Conservation (phyloP, 257 asterid genomes). For the Penstemon newberryi region DNA sequence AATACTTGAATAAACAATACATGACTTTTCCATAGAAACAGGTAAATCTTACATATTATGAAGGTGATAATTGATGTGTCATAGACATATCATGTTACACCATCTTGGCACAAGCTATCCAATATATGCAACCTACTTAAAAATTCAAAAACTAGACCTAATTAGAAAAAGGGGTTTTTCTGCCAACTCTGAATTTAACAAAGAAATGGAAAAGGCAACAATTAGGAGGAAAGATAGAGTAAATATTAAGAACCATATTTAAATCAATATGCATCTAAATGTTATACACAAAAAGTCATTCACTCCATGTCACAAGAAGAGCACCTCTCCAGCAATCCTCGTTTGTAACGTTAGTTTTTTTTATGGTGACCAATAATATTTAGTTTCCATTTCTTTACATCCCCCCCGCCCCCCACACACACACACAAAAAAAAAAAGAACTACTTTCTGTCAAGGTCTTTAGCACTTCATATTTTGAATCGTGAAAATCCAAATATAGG, state of each 20-base stretch:
- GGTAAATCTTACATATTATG: too few species aligned
- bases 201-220: background rate
- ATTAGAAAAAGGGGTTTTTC: constrained; percentile 4
- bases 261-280: background rate
- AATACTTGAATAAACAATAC: too few species aligned
- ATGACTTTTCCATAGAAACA: too few species aligned
- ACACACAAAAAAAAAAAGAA: too few species aligned
- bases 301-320: constrained; percentile 2
- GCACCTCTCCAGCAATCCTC: background rate
- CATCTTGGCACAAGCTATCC: background rate
- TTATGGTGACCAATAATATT: background rate
- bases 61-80: background rate
- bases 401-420: background rate
- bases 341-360: background rate
- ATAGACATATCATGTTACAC: background rate
- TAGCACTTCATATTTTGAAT: background rate
- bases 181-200: background rate
- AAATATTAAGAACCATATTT: background rate
- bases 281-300: background rate
- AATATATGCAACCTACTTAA: background rate
- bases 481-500: background rate
- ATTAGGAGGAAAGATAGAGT: background rate
- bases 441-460: too few species aligned
- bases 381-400: background rate
- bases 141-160: background rate